Percentiles rank a stretch among this genome's conserved stretches.
Evolutionary conservation across 2,329 filamentous ascomycete genomes (phyloP).

Genomic region (Atkinsonella hypoxylon): DNA sequence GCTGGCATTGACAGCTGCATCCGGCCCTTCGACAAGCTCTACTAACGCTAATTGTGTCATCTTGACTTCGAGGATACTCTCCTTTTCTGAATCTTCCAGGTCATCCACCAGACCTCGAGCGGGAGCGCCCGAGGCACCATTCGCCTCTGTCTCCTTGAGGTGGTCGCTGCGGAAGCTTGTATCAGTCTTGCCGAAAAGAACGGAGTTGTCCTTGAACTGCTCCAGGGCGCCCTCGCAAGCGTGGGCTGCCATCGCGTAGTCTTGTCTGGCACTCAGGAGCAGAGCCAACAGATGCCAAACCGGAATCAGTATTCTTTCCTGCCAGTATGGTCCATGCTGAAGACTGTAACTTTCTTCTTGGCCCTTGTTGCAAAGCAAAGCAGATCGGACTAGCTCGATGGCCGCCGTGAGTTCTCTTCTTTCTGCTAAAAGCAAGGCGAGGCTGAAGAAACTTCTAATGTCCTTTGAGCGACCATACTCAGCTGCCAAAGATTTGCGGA

Average conservation of each 20-base stretch:
- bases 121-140: constrained; percentile 12
- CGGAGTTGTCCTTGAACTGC: constrained; percentile 62
- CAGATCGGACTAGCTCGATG: constrained; percentile 69
- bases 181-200: constrained; percentile 55
- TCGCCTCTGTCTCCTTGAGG: constrained; percentile 42
- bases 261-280: constrained; percentile 73
- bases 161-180: constrained; percentile 52
- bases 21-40: constrained; percentile 72
- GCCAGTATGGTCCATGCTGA: constrained; percentile 40
- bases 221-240: constrained; percentile 88
- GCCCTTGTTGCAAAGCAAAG: constrained; percentile 50
- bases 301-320: constrained; percentile 57
- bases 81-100: constrained; percentile 75
- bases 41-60: constrained; percentile 84
- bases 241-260: constrained; percentile 66
- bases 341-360: constrained; percentile 31
- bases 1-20: constrained; percentile 77
- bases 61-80: constrained; percentile 81
- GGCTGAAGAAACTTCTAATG: constrained; percentile 65
- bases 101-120: constrained; percentile 53
- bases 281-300: constrained; percentile 87
- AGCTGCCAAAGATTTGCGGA: constrained; percentile 61
- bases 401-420: constrained; percentile 68
- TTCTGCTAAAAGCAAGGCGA: constrained; percentile 80
- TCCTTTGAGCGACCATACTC: constrained; percentile 55